Percentiles rank a stretch among this genome's conserved stretches.
Conservation (phyloP, 108 stramenopile genomes). For the Fragilaria radians region DNA sequence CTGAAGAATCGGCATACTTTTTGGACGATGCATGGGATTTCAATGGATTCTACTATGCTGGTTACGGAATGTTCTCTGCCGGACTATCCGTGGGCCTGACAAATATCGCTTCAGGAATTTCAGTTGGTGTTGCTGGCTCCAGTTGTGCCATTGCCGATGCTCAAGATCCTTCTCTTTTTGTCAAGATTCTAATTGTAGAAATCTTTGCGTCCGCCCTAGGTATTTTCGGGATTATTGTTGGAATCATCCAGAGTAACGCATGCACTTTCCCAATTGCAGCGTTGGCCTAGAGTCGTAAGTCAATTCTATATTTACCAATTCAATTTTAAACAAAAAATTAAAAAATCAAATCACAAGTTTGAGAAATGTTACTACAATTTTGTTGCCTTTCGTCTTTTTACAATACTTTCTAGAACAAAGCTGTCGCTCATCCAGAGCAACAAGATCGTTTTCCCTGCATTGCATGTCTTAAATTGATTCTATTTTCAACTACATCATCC, state of each 20-base stretch:
- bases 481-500: too few relatives aligned
- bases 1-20: conserved; percentile 49
- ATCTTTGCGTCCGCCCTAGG: conserved; percentile 99
- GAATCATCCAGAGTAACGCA: conserved; percentile 96
- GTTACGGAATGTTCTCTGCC: conserved; percentile 96
- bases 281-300: conserved; percentile 11
- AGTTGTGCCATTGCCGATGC: conserved; percentile 97
- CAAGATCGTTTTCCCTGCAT: conserved; percentile 1
- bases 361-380: too few relatives aligned
- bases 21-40: conserved; percentile 79
- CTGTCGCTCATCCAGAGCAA: too few relatives aligned
- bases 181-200: conserved; percentile 99
- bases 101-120: conserved; percentile 96
- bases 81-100: conserved; percentile 96
- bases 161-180: conserved; percentile 95
- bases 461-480: too few relatives aligned
- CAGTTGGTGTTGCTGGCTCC: conserved; percentile 96
- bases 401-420: too few relatives aligned
- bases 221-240: conserved; percentile 99
- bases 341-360: too few relatives aligned
- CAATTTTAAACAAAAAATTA: too few relatives aligned
- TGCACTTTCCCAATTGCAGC: conserved; percentile 89
- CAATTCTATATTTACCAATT: too few relatives aligned
- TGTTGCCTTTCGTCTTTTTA: too few relatives aligned
- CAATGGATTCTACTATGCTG: conserved; percentile 88